Conservation (phyloP, 1,284 basidiomycete genomes). For the Trametes versicolor region DNA sequence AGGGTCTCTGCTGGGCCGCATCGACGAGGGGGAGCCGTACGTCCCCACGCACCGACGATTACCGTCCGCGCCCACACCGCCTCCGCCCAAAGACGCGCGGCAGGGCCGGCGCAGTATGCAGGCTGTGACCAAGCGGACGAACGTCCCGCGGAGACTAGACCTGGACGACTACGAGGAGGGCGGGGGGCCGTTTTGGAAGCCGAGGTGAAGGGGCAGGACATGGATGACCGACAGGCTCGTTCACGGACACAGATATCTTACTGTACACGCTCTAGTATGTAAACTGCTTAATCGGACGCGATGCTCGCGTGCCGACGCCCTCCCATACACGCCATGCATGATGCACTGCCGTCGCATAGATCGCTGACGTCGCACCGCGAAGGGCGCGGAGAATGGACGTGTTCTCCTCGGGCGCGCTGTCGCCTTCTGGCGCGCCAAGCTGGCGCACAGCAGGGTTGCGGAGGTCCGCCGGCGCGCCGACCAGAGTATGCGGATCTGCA, state of each 20-base stretch:
- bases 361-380: neutral
- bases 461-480: constrained; percentile 1
- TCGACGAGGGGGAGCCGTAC: constrained; percentile 20
- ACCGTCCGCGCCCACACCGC: constrained; percentile 24
- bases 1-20: constrained; percentile 11
- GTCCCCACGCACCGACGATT: constrained; percentile 23
- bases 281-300: constrained; percentile 22
- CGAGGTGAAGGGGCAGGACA: constrained; percentile 21
- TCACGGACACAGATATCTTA: constrained; percentile 18
- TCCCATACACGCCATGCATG: neutral
- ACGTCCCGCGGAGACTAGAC: constrained; percentile 11
- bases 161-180: constrained; percentile 24
- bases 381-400: neutral
- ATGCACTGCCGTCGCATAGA: neutral
- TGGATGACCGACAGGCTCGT: constrained; percentile 15
- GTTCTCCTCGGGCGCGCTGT: constrained; percentile 1
- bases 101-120: constrained; percentile 26
- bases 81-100: constrained; percentile 20
- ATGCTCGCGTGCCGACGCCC: neutral
- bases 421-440: neutral
- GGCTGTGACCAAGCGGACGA: constrained; percentile 6
- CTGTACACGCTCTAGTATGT: constrained; percentile 29
- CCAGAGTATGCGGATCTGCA: neutral
- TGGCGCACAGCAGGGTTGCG: neutral
- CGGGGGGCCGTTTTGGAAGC: constrained; percentile 32